These are phyloP conservation scores for Emericellopsis cladophorae DNA, from an alignment of 2,329 filamentous ascomycete species.

Conservation along the genomic window DNA sequence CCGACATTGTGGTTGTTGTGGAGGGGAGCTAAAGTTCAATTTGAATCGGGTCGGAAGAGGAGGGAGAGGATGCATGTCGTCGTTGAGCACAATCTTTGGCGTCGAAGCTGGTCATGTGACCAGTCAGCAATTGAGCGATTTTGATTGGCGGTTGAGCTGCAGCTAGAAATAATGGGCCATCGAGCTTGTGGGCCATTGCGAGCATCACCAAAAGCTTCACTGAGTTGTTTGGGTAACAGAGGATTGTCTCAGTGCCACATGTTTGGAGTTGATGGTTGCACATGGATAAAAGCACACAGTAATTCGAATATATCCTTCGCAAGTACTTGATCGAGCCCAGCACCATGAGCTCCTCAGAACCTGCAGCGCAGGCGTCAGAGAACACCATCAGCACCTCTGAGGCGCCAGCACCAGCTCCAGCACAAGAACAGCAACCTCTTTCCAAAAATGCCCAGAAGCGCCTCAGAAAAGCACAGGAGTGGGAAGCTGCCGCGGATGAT, in stretches of 20 bases:
- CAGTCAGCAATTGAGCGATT: slow-evolving; percentile 18
- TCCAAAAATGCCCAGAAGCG: slow-evolving; percentile 87
- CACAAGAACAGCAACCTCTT: slow-evolving; percentile 21
- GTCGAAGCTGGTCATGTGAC: slow-evolving; percentile 18
- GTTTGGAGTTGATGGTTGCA: too few species aligned
- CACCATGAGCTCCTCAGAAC: background rate
- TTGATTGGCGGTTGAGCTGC: slow-evolving; percentile 14
- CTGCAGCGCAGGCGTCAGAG: background rate
- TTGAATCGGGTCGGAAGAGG: slow-evolving; percentile 7
- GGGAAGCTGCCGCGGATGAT: slow-evolving; percentile 58
- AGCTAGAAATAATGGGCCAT: background rate
- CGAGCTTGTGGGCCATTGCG: background rate
- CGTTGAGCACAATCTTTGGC: slow-evolving; percentile 4
- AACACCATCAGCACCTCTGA: background rate
- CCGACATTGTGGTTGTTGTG: slow-evolving; percentile 12
- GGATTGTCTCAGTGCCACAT: too few species aligned
- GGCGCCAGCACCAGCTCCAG: background rate
- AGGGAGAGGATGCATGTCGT: slow-evolving; percentile 9
- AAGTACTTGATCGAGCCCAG: too few species aligned
- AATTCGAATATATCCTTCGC: too few species aligned
- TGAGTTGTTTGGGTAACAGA: too few species aligned
- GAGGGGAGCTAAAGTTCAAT: background rate
- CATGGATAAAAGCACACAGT: too few species aligned
- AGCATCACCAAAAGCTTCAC: background rate
- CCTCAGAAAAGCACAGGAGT: slow-evolving; percentile 55